Evolutionary conservation across 257 asterid genomes (phyloP).

Genomic region (Datura wrightii): DNA sequence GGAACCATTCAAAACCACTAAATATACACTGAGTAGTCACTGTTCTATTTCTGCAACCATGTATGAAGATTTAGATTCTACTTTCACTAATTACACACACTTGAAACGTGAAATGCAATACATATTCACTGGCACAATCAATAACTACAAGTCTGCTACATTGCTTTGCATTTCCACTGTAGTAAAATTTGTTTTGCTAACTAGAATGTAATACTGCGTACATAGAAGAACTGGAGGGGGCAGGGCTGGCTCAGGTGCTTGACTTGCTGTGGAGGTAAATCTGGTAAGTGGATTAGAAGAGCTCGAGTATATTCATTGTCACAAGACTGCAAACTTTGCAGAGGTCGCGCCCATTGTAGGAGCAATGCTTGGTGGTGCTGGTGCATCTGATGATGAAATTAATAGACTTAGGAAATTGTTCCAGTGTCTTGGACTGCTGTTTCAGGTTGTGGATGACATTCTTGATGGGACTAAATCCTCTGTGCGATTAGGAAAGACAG

Average conservation of each 20-base stretch:
- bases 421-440: constrained; percentile 56
- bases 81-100: too few species aligned
- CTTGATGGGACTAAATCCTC: constrained; percentile 67
- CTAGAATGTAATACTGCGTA: too few species aligned
- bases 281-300: constrained; percentile 54
- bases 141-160: too few species aligned
- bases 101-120: too few species aligned
- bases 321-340: constrained; percentile 62
- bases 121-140: too few species aligned
- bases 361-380: constrained; percentile 66
- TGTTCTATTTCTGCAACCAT: too few species aligned
- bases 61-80: too few species aligned
- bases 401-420: constrained; percentile 55
- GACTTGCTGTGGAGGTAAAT: constrained; percentile 53
- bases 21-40: too few species aligned
- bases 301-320: constrained; percentile 55
- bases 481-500: constrained; percentile 63
- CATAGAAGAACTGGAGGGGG: constrained; percentile 59
- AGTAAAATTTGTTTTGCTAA: too few species aligned
- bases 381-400: constrained; percentile 51
- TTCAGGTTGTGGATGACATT: constrained; percentile 67
- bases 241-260: constrained; percentile 58
- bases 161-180: too few species aligned
- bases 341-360: constrained; percentile 60
- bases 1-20: too few species aligned